Evolutionary conservation across 805 yeast genomes (phyloP).

Genomic region (Teunomyces kruisii): DNA sequence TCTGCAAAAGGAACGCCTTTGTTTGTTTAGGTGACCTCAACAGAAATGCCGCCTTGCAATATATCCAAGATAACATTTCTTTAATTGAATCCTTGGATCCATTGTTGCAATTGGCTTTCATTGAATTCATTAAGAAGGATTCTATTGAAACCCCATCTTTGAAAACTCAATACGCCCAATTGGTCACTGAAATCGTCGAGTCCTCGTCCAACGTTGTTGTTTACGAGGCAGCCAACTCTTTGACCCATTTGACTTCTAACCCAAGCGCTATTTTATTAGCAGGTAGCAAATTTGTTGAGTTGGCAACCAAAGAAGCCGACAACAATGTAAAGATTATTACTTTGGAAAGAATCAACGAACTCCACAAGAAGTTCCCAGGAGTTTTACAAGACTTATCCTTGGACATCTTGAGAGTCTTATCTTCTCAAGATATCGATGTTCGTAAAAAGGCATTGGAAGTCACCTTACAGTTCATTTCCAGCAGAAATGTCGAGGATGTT

Average conservation of each 20-base stretch:
- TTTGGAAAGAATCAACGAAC: conserved; percentile 76
- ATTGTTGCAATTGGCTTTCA: conserved; percentile 80
- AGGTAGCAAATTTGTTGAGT: conserved; percentile 80
- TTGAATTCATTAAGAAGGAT: conserved; percentile 88
- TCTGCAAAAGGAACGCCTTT: conserved; percentile 94
- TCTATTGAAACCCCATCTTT: conserved; percentile 62
- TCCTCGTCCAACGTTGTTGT: conserved; percentile 69
- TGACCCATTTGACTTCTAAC: conserved; percentile 58
- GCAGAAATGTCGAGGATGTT: conserved; percentile 91
- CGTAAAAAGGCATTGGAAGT: conserved; percentile 85
- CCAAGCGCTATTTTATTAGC: conserved; percentile 72
- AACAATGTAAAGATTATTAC: conserved; percentile 93
- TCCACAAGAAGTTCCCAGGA: conserved; percentile 76
- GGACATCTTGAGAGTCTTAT: conserved; percentile 81
- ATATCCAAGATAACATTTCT: conserved; percentile 67
- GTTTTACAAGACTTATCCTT: conserved; percentile 77
- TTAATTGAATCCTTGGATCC: conserved; percentile 71
- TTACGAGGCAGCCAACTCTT: conserved; percentile 88
- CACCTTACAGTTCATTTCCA: conserved; percentile 74
- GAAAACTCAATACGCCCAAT: conserved; percentile 66
- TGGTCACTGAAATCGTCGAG: conserved; percentile 73
- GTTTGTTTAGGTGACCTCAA: conserved; percentile 79
- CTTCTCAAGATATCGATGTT: conserved; percentile 89
- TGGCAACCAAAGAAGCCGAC: conserved; percentile 91
- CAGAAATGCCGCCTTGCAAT: conserved; percentile 81